These are phyloP conservation scores for Ogataea degrootiae DNA, from an alignment of 805 yeast genomes.

Conservation along the genomic window DNA sequence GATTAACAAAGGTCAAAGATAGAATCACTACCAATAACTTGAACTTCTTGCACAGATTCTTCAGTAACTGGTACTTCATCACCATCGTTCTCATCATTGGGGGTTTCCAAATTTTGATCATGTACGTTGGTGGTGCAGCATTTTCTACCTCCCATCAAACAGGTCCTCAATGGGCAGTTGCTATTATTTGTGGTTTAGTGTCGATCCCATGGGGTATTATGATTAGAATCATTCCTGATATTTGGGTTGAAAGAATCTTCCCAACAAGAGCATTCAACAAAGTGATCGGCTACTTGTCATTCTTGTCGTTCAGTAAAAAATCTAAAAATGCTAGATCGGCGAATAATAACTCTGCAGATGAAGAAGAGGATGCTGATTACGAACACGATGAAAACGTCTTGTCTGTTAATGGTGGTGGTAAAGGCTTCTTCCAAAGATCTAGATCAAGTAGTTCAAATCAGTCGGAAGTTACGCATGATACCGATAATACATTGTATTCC, in stretches of 20 bases:
- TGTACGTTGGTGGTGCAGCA: slow-evolving; percentile 97
- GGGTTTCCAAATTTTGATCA: slow-evolving; percentile 80
- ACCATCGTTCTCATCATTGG: slow-evolving; percentile 69
- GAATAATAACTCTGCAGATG: slow-evolving; percentile 5
- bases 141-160: slow-evolving; percentile 79
- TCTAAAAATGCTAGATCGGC: slow-evolving; percentile 1
- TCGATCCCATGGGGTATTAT: slow-evolving; percentile 78
- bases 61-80: slow-evolving; percentile 79
- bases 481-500: slow-evolving; percentile 17
- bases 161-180: slow-evolving; percentile 85
- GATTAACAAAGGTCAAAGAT: slow-evolving; percentile 48
- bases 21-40: slow-evolving; percentile 61
- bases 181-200: slow-evolving; percentile 72
- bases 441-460: slow-evolving; percentile 15
- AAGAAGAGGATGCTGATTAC: slow-evolving; percentile 8
- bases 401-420: slow-evolving; percentile 9
- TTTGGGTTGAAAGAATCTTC: slow-evolving; percentile 59
- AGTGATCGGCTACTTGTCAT: slow-evolving; percentile 17
- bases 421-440: slow-evolving; percentile 12
- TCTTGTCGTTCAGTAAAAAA: slow-evolving; percentile 15
- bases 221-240: slow-evolving; percentile 80
- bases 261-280: slow-evolving; percentile 51
- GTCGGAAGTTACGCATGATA: slow-evolving; percentile 10
- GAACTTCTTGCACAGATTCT: slow-evolving; percentile 78
- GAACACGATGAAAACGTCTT: slow-evolving; percentile 18